Conservation (phyloP, 139 green algal species). For the Chloropicon primus region DNA sequence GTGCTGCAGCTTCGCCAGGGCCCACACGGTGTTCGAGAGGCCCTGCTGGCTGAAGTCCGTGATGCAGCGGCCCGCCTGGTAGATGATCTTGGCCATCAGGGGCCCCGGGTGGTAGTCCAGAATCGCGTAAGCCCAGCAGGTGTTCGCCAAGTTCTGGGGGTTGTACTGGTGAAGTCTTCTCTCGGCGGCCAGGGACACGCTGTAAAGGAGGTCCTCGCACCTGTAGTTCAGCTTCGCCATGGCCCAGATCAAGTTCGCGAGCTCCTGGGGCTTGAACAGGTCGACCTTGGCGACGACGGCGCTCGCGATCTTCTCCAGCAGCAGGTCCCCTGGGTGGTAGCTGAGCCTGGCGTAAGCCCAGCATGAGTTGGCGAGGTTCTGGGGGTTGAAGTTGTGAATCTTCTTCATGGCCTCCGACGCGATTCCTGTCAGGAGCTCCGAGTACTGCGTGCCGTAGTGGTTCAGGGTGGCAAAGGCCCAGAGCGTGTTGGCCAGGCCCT, state of each 20-base stretch:
- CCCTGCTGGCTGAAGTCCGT: background rate
- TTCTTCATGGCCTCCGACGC: background rate
- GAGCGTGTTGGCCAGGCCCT: slow-evolving; percentile 2
- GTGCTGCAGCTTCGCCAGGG: background rate
- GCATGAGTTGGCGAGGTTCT: background rate
- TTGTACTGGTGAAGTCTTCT: background rate
- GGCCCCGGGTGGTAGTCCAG: background rate
- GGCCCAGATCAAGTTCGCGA: slow-evolving; percentile 5
- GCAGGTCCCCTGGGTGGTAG: background rate
- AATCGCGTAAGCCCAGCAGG: background rate
- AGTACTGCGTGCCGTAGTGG: background rate
- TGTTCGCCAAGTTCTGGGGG: background rate
- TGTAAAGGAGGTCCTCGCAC: background rate
- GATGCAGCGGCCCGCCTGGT: background rate
- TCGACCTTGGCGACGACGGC: background rate
- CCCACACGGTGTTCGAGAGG: background rate
- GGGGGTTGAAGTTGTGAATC: slow-evolving; percentile 2
- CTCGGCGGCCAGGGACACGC: background rate
- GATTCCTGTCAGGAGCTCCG: background rate
- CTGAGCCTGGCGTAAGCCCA: background rate
- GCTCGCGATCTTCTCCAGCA: slow-evolving; percentile 3
- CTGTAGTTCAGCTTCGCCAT: background rate
- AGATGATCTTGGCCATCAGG: background rate
- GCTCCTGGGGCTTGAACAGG: slow-evolving; percentile 5
- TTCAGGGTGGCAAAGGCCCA: background rate